Evolutionary conservation across 176 grass and related monocot species (phyloP).

Genomic region (Triticum turgidum): DNA sequence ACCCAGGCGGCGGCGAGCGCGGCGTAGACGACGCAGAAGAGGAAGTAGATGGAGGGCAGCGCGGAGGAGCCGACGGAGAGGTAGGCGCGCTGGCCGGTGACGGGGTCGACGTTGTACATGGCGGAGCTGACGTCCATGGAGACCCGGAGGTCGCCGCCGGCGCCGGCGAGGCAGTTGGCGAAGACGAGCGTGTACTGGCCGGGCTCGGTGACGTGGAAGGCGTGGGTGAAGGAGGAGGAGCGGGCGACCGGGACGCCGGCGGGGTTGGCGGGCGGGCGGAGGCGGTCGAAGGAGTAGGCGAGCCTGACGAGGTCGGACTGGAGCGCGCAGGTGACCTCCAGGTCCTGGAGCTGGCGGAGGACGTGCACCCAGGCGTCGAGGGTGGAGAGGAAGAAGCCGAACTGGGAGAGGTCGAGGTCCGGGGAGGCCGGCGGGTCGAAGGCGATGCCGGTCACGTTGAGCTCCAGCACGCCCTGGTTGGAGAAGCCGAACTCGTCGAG

Average conservation of each 20-base stretch:
- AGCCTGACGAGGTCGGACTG: constrained; percentile 77
- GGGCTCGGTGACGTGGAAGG: constrained; percentile 45
- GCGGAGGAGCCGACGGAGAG: constrained; percentile 77
- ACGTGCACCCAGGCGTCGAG: constrained; percentile 92
- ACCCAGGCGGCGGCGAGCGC: constrained; percentile 64
- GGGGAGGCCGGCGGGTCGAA: constrained; percentile 49
- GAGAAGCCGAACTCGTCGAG: constrained; percentile 95
- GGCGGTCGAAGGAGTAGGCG: constrained; percentile 77
- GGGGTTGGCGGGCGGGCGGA: constrained; percentile 67
- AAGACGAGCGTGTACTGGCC: constrained; percentile 97
- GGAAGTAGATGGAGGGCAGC: constrained; percentile 74
- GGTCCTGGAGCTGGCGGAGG: constrained; percentile 78
- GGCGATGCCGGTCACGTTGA: constrained; percentile 79
- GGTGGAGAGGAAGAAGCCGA: constrained; percentile 97
- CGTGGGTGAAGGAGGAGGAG: constrained; percentile 62
- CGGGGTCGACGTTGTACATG: constrained; percentile 85
- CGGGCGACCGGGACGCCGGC: constrained; percentile 61
- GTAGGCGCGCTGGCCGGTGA: constrained; percentile 53
- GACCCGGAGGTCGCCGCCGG: constrained; percentile 39
- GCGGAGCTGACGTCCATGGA: constrained; percentile 84
- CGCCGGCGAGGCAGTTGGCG: constrained; percentile 75
- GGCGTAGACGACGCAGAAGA: constrained; percentile 74
- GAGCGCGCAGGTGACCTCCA: constrained; percentile 90
- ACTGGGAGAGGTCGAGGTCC: constrained; percentile 71
- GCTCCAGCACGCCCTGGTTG: constrained; percentile 69